Base-by-base conservation (phyloP, 2,329 filamentous ascomycete species). In the Neonectria sp. region DNA sequence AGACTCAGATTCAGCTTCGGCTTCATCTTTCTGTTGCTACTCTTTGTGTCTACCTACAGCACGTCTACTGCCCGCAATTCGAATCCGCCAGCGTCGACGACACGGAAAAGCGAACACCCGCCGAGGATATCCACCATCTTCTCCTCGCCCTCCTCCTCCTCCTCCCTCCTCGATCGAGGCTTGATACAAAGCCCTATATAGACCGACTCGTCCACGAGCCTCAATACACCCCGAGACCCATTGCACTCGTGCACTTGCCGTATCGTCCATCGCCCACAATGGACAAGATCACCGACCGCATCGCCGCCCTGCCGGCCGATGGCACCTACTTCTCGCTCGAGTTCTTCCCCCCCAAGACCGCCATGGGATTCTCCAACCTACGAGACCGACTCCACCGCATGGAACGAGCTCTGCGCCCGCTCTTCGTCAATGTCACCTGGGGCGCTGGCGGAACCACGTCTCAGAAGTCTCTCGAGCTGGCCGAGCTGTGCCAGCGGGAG, bases 401-500 rank as follows among this genome's bases (percentile, higher is more conserved):
- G 96, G 91, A 96, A 56, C 91, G 94, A 71, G 95, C 94, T 15
- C 87, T 99, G 65, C 92, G 93, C 15, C 96, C 96, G 49, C 88
- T 98, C 52, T 99, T 99, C 78, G 94, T 99, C 69, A 98, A 95
- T 65, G 95, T 99, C 58, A 99, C 96, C 59, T 99, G 96, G 96
- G 96, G 96, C 58, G 96, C 96, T 29, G 96, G 96, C 68, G 96
- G 96, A 59, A 97, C 93, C 71, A 99, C 96, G 0, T 92, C 95
- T 5, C 89, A 89, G 64, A 97, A 97, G 83, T 97, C 94, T 35
- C 90, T 99, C 67, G 95, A 98, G 82, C 88, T 99, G 70, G 96
- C 96, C 52, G 95, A 98, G 83, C 90, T 98, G 76, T 98, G 95
- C 81, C 96, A 98, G 84, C 89, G 95, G 68, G 94, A 97, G 82